Evolutionary conservation across 257 asterid species (phyloP).

Genomic region (Solanum peruvianum): DNA sequence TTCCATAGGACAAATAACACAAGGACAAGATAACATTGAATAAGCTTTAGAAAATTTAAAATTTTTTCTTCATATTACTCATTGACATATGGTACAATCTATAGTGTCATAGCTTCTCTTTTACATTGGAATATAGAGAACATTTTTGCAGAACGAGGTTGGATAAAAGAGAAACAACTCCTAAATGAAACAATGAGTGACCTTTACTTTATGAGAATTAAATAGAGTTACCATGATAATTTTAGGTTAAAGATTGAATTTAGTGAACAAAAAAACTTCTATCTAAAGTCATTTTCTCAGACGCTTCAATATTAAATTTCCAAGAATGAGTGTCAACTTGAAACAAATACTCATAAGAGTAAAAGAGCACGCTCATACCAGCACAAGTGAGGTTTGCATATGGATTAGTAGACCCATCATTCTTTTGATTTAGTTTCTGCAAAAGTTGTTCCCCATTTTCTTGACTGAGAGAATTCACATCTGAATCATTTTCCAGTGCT

Average conservation of each 20-base stretch:
- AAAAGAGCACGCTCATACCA: neutral
- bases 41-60: neutral
- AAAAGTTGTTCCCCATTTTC: too few relatives aligned
- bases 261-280: neutral
- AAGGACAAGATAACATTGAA: neutral
- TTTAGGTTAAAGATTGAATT: neutral
- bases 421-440: too few relatives aligned
- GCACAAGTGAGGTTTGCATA: neutral
- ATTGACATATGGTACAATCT: neutral
- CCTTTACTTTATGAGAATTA: neutral
- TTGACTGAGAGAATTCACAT: too few relatives aligned
- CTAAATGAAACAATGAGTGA: neutral
- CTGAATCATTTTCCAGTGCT: too few relatives aligned
- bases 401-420: neutral
- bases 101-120: neutral
- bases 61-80: neutral
- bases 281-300: neutral
- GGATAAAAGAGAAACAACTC: neutral
- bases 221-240: neutral
- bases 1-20: neutral
- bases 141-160: neutral
- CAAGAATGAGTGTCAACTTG: neutral
- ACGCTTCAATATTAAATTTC: neutral
- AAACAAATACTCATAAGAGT: too few relatives aligned
- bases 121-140: neutral